Conservation (phyloP, 768 basidiomycete genomes). For the Lentinula aciculospora region DNA sequence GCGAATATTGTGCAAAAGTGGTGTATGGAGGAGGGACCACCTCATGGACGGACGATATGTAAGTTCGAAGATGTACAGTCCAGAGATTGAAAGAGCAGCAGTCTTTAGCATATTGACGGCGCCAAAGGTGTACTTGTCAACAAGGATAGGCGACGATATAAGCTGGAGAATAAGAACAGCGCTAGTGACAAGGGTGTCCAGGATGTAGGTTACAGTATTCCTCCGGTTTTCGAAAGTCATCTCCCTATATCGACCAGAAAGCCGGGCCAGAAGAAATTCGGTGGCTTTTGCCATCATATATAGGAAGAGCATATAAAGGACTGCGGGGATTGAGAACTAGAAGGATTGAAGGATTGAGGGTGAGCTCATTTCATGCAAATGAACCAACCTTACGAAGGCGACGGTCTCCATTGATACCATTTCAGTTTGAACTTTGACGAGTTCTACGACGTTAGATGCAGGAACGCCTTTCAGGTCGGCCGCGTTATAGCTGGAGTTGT, state of each 20-base stretch:
- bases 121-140: not conserved
- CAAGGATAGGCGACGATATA: not conserved
- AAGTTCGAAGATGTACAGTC: not conserved
- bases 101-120: not conserved
- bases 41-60: not conserved
- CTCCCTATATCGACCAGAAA: not conserved
- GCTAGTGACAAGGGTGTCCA: not conserved
- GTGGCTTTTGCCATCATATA: not conserved
- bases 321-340: not conserved
- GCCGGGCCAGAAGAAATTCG: not conserved
- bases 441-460: not conserved
- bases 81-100: not conserved
- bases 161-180: not conserved
- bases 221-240: not conserved
- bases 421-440: not conserved
- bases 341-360: not conserved
- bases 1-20: conserved; percentile 1
- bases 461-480: not conserved
- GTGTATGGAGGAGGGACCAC: not conserved
- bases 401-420: not conserved
- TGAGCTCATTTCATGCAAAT: not conserved
- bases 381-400: not conserved
- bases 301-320: not conserved
- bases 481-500: conserved; percentile 2
- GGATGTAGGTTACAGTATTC: not conserved